A percentile compares a stretch with the other conserved stretches of the same genome.
phyloP scores from a whole-genome alignment of 164 flowering plant genomes.

The Malania oleifera region DNA sequence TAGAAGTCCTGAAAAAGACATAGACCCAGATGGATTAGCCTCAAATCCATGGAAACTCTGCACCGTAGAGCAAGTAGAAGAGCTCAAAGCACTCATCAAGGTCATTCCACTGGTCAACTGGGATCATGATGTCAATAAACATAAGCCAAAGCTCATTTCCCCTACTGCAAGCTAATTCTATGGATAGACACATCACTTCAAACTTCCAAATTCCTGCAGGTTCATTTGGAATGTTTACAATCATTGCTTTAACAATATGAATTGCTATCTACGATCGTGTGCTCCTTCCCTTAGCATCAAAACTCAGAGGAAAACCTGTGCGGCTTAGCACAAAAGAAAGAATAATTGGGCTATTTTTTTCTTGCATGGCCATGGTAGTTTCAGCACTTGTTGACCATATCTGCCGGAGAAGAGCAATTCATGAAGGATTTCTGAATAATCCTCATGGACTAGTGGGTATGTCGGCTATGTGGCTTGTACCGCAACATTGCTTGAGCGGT shows the following conservation, averaged over 20 bases:
- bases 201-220: conserved; percentile 49
- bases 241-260: conserved; percentile 36
- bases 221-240: conserved; percentile 34
- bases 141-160: conserved; percentile 36
- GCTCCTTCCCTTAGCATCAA: conserved; percentile 42
- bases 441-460: conserved; percentile 31
- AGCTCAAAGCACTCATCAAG: conserved; percentile 49
- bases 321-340: conserved; percentile 33
- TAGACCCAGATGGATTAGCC: conserved; percentile 32
- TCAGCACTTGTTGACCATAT: conserved; percentile 39
- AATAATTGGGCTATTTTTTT: conserved; percentile 42
- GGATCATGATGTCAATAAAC: conserved; percentile 41
- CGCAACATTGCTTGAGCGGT: conserved; percentile 52
- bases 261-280: conserved; percentile 41
- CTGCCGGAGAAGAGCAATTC: conserved; percentile 50
- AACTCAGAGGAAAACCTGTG: conserved; percentile 34
- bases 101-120: conserved; percentile 60
- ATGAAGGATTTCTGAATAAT: conserved; percentile 25
- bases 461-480: conserved; percentile 87
- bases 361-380: conserved; percentile 33
- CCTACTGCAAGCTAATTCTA: conserved; percentile 44
- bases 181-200: conserved; percentile 41
- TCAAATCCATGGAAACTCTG: conserved; percentile 47
- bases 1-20: conserved; percentile 32
- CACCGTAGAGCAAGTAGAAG: conserved; percentile 59